Evolutionary conservation across 768 basidiomycete species (phyloP).

Genomic region (Hericium coralloides): DNA sequence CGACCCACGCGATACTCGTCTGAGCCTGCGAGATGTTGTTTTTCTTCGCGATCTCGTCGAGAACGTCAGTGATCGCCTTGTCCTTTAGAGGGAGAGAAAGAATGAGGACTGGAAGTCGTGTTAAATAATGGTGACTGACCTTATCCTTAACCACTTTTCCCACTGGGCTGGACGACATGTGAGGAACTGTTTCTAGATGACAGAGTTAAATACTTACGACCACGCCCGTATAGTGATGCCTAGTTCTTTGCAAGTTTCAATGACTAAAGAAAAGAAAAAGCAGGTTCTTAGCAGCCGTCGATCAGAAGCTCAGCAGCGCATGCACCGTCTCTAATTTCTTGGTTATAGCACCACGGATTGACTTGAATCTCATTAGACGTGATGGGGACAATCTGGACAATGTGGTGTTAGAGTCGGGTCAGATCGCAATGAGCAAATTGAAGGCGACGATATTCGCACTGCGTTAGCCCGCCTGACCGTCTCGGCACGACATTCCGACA

Average conservation of each 20-base stretch:
- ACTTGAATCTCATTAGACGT: slow-evolving; percentile 60
- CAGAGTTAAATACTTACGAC: slow-evolving; percentile 19
- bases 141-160: too few relatives aligned
- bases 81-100: slow-evolving; percentile 15
- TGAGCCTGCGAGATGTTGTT: slow-evolving; percentile 31
- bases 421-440: slow-evolving; percentile 6
- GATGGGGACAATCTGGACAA: slow-evolving; percentile 21
- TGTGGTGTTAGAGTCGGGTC: not conserved
- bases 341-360: slow-evolving; percentile 53
- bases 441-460: not conserved
- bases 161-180: too few relatives aligned
- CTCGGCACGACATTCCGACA: slow-evolving; percentile 44
- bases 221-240: slow-evolving; percentile 52
- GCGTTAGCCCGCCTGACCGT: slow-evolving; percentile 33
- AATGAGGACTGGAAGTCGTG: too few relatives aligned
- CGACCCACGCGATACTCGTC: slow-evolving; percentile 29
- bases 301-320: not conserved
- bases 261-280: slow-evolving; percentile 27
- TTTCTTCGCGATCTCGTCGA: slow-evolving; percentile 30
- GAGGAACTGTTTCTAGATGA: not conserved
- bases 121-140: too few relatives aligned
- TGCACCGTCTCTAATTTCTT: slow-evolving; percentile 38
- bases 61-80: slow-evolving; percentile 28
- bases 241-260: slow-evolving; percentile 44
- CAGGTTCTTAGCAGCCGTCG: not conserved